A percentile compares a stretch with the other conserved stretches of the same genome.
Conservation (phyloP, 768 basidiomycete genomes). For the Tylopilus felleus region DNA sequence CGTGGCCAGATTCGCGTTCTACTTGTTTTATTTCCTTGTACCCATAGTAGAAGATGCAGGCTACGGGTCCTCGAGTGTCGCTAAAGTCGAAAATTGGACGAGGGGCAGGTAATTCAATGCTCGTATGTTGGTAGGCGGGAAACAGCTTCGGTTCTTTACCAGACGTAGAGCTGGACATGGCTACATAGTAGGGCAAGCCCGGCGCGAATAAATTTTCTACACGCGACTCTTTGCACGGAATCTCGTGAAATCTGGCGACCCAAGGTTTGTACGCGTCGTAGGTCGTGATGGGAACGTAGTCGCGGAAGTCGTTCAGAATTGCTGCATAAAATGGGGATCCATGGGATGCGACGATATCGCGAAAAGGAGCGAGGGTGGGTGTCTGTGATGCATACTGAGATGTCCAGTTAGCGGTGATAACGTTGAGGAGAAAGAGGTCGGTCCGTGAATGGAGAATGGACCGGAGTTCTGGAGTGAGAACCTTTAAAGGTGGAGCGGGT, state of each 20-base stretch:
- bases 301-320: conserved; percentile 6
- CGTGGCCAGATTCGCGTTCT: not conserved
- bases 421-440: not conserved
- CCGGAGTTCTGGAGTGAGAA: conserved; percentile 6
- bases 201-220: conserved; percentile 16
- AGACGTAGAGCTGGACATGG: conserved; percentile 13
- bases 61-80: not conserved
- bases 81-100: not conserved
- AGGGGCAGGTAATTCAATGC: not conserved
- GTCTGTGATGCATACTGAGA: not conserved
- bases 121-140: not conserved
- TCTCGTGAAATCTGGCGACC: conserved; percentile 6
- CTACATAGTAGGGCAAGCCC: conserved; percentile 9
- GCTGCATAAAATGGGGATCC: not conserved
- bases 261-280: conserved; percentile 13
- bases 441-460: not conserved
- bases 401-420: not conserved
- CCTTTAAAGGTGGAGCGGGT: not conserved
- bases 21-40: not conserved
- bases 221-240: conserved; percentile 5
- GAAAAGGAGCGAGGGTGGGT: conserved; percentile 2
- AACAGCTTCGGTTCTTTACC: conserved; percentile 12
- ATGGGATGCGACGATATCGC: not conserved
- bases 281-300: conserved; percentile 11
- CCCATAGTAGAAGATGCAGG: conserved; percentile 5